Percentiles rank a stretch among this genome's conserved stretches.
Evolutionary conservation across 352 stramenopile genomes (phyloP).

Genomic region (Phytopythium cucurbitacearum): DNA sequence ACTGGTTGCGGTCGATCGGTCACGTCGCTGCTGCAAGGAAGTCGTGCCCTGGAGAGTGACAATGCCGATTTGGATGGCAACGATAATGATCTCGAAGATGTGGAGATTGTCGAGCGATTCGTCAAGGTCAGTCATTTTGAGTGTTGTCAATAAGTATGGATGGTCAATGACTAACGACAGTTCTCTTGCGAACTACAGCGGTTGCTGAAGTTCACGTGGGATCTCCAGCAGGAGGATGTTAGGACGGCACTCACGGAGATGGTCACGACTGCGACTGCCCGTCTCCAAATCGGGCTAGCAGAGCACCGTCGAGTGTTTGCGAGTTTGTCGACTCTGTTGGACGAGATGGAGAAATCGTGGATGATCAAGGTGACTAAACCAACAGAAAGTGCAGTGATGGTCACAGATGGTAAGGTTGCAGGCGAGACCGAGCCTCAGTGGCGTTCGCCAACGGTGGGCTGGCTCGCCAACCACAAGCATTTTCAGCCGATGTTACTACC

Average conservation of each 20-base stretch:
- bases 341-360: conserved; percentile 72
- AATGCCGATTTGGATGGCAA: conserved; percentile 29
- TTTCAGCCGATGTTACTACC: conserved; percentile 73
- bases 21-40: conserved; percentile 15
- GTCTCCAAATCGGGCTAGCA: conserved; percentile 33
- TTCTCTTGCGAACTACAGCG: conserved; percentile 15
- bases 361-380: conserved; percentile 33
- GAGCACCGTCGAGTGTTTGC: conserved; percentile 46
- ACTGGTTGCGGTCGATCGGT: conserved; percentile 25
- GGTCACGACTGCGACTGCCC: conserved; percentile 39
- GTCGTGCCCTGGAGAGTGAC: not conserved
- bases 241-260: conserved; percentile 51
- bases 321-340: conserved; percentile 43
- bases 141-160: conserved; percentile 2
- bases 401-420: not conserved
- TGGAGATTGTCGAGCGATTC: conserved; percentile 40
- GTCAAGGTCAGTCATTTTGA: conserved; percentile 13
- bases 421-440: conserved; percentile 27
- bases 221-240: conserved; percentile 48
- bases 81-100: conserved; percentile 25
- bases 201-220: conserved; percentile 75
- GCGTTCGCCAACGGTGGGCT: conserved; percentile 63
- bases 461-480: conserved; percentile 59
- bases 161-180: not conserved
- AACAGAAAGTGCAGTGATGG: not conserved